Base-by-base conservation (phyloP, 2,329 filamentous ascomycete species). In the Gaeumannomyces tritici region DNA sequence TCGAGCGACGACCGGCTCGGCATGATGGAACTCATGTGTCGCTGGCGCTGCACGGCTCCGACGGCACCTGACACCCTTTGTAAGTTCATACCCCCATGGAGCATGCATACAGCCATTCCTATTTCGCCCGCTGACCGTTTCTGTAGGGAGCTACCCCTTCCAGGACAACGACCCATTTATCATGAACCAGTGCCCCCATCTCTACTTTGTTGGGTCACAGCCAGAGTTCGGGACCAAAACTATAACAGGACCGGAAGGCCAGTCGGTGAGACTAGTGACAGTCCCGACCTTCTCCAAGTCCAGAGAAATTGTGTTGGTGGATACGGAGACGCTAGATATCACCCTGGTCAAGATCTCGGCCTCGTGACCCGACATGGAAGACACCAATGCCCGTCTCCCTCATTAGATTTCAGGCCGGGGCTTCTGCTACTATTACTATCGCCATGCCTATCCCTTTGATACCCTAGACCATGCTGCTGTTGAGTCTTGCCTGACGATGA, bases 41-140 rank as follows among this genome's bases (percentile, higher is more conserved):
- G 92, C 64, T 99, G 95, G 95, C 84, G 95, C 65, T 90, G 91
- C 71, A 87, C 87, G 67, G 95, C 95, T 6, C 95, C 95, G 1
- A 99, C 95, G 0, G 95, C 95, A 1, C 95, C 96, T 0, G 96
- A 99, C 74, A 99, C 96, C 0, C 73, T 99, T 56, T 96, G 92
- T 93, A 80, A 80, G 89, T 79, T 18, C 55, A 15, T n/a, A 8
- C 15, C 31, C 42, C 21, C 35, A 27, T 54, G 12, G 33, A 21
- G 35, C 9, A 47, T 54, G n/a, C 24, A 60, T 15, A 3, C 13
- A 56, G 29, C 3, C 62, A n/a, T 42, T 26, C 29, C 33, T 63
- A 35, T 66, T 66, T 59, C 69, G 57, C 24, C 28, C 4, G 26
- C 42, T 33, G 31, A 24, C 57, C 11, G 24, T 29, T 2, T 24